A percentile compares a stretch with the other conserved stretches of the same genome.
These are phyloP conservation scores for Francoa sonchifolia DNA, from an alignment of 441 rosid genomes.

Conservation along the genomic window DNA sequence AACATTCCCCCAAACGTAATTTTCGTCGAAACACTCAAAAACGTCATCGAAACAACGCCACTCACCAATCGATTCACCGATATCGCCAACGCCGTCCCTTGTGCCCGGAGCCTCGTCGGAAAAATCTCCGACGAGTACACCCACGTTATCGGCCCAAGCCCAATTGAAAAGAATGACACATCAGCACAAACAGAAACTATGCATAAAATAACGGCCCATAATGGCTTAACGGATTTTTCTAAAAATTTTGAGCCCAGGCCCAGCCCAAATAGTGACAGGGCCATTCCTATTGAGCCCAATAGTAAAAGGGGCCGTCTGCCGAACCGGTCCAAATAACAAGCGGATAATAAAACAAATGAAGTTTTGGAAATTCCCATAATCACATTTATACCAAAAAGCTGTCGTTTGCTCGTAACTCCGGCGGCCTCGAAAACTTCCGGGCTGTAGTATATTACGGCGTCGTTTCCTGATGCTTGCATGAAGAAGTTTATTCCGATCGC, in stretches of 20 bases:
- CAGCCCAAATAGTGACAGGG: constrained; percentile 22
- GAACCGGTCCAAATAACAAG: constrained; percentile 33
- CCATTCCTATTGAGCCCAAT: constrained; percentile 41
- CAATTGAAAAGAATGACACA: constrained; percentile 20
- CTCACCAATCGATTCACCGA: constrained; percentile 18
- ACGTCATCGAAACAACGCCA: constrained; percentile 39
- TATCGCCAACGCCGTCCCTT: constrained; percentile 17
- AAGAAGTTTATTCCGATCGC: constrained; percentile 55
- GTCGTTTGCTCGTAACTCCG: constrained; percentile 30
- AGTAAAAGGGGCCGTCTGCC: constrained; percentile 51
- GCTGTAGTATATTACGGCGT: constrained; percentile 48
- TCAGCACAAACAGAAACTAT: constrained; percentile 20
- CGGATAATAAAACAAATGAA: constrained; percentile 33
- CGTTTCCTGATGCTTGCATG: constrained; percentile 69
- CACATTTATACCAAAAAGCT: constrained; percentile 33
- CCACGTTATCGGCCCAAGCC: constrained; percentile 32
- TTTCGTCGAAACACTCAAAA: constrained; percentile 23
- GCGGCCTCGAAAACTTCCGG: constrained; percentile 43
- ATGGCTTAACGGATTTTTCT: constrained; percentile 15
- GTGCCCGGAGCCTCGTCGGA: constrained; percentile 26
- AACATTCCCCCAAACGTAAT: constrained; percentile 41
- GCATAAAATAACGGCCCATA: constrained; percentile 24
- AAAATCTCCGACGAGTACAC: constrained; percentile 32
- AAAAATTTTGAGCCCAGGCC: constrained; percentile 40
- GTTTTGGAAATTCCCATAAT: constrained; percentile 42